Evolutionary conservation across 1,284 basidiomycete species (phyloP).

Genomic region (Ganoderma leucocontextum): DNA sequence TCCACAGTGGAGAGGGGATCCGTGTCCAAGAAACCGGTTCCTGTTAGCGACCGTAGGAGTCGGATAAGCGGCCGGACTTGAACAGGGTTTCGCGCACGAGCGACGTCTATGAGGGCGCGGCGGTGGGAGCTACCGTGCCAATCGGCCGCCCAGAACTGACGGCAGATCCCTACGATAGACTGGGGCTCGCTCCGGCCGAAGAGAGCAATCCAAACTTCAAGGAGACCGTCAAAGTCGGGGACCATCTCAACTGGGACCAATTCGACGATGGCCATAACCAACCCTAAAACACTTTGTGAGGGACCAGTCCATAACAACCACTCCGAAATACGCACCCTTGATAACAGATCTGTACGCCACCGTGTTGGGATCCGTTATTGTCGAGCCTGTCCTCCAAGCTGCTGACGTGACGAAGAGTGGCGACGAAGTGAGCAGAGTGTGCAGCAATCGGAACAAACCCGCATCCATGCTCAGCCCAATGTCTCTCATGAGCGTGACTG

Average conservation of each 20-base stretch:
- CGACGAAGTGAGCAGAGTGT: slow-evolving; percentile 66
- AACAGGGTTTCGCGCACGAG: slow-evolving; percentile 83
- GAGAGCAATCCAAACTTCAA: slow-evolving; percentile 82
- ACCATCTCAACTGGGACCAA: slow-evolving; percentile 77
- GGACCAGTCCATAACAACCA: background rate
- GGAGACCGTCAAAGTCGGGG: slow-evolving; percentile 74
- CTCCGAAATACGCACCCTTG: slow-evolving; percentile 64
- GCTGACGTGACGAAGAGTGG: slow-evolving; percentile 78
- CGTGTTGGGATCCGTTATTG: slow-evolving; percentile 80
- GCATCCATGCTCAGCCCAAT: slow-evolving; percentile 61
- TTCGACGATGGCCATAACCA: slow-evolving; percentile 77
- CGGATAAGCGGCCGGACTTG: slow-evolving; percentile 75
- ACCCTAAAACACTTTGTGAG: slow-evolving; percentile 53
- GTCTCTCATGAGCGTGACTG: slow-evolving; percentile 61
- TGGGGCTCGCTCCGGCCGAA: slow-evolving; percentile 81
- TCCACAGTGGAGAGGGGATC: slow-evolving; percentile 67
- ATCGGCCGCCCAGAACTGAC: slow-evolving; percentile 81
- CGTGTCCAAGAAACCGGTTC: slow-evolving; percentile 72
- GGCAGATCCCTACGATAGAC: slow-evolving; percentile 74
- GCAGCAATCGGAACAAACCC: slow-evolving; percentile 64
- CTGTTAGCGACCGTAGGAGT: slow-evolving; percentile 81
- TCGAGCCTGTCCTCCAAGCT: slow-evolving; percentile 72
- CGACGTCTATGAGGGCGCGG: slow-evolving; percentile 81
- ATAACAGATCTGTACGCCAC: slow-evolving; percentile 85
- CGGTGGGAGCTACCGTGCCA: slow-evolving; percentile 68